A percentile compares a stretch with the other conserved stretches of the same genome.
Conservation (phyloP, 2,329 filamentous ascomycete species). For the Pyrenochaeta sp. region DNA sequence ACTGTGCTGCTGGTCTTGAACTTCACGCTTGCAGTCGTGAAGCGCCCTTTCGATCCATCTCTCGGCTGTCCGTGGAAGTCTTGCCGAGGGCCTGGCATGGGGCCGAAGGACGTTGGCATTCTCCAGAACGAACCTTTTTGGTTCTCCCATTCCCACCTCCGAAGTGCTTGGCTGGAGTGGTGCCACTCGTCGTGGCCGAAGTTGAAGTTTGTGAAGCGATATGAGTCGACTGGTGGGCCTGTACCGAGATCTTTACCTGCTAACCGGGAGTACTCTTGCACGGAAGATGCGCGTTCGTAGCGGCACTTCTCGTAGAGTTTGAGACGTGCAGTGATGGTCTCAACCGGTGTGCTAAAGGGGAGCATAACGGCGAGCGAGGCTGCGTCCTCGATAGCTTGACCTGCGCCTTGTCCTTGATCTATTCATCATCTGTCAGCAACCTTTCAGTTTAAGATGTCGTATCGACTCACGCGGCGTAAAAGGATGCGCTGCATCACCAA, state of each 20-base stretch:
- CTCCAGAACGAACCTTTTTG: slow-evolving; percentile 46
- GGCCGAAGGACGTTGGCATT: slow-evolving; percentile 54
- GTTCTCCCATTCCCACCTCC: slow-evolving; percentile 59
- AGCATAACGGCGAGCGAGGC: slow-evolving; percentile 66
- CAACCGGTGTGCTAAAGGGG: slow-evolving; percentile 51
- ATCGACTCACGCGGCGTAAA: slow-evolving; percentile 64
- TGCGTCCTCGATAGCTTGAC: slow-evolving; percentile 71
- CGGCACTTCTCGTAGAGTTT: slow-evolving; percentile 66
- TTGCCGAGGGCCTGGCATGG: slow-evolving; percentile 51
- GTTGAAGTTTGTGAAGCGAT: slow-evolving; percentile 58
- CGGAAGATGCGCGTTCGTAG: slow-evolving; percentile 62
- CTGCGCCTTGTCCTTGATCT: slow-evolving; percentile 69
- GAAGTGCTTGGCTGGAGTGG: slow-evolving; percentile 59
- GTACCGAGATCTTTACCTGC: slow-evolving; percentile 58
- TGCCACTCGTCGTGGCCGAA: slow-evolving; percentile 68
- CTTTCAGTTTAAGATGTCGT: background rate
- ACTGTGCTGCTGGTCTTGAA: slow-evolving; percentile 52
- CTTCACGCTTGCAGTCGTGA: slow-evolving; percentile 50
- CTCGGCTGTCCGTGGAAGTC: slow-evolving; percentile 28
- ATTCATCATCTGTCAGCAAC: slow-evolving; percentile 1
- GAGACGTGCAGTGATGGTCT: slow-evolving; percentile 63
- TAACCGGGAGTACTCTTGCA: slow-evolving; percentile 66
- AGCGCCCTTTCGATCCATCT: slow-evolving; percentile 36
- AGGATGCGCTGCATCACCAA: slow-evolving; percentile 74
- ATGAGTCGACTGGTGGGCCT: slow-evolving; percentile 40